Evolutionary conservation across 495 filamentous ascomycete genomes (phyloP).

Genomic region (Neohortaea acidophila): DNA sequence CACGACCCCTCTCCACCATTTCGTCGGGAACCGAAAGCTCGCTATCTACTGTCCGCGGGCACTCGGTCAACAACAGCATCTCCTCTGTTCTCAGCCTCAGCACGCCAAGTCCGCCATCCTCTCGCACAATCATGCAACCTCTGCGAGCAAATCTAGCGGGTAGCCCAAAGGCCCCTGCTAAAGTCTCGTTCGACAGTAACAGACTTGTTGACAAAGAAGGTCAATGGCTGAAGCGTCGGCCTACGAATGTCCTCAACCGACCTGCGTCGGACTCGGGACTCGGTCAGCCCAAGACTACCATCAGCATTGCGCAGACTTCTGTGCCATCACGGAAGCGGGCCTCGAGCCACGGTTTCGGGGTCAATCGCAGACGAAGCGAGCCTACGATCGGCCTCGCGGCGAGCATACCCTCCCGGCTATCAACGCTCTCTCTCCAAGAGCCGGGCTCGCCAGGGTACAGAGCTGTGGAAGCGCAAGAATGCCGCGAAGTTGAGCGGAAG

Average conservation of each 20-base stretch:
- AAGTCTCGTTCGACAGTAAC: conserved; percentile 14
- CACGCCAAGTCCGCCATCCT: conserved; percentile 23
- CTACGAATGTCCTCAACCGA: conserved; percentile 17
- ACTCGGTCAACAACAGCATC: conserved; percentile 49
- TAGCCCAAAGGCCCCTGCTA: conserved; percentile 15
- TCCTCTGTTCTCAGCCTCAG: conserved; percentile 42
- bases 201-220: conserved; percentile 17
- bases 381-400: conserved; percentile 8
- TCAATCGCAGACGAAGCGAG: conserved; percentile 31
- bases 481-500: neutral
- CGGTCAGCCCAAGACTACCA: neutral
- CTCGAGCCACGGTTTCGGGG: conserved; percentile 27
- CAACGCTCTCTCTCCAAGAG: conserved; percentile 12
- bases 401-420: neutral
- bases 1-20: conserved; percentile 54
- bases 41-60: conserved; percentile 41
- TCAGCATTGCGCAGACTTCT: conserved; percentile 3
- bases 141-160: conserved; percentile 26
- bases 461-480: neutral
- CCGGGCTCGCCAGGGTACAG: neutral
- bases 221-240: conserved; percentile 13
- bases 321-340: conserved; percentile 34
- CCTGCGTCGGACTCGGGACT: conserved; percentile 13
- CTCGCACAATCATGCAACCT: conserved; percentile 18
- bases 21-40: conserved; percentile 63